Conservation (phyloP, 768 basidiomycete species). For the Mycena epipterygia region DNA sequence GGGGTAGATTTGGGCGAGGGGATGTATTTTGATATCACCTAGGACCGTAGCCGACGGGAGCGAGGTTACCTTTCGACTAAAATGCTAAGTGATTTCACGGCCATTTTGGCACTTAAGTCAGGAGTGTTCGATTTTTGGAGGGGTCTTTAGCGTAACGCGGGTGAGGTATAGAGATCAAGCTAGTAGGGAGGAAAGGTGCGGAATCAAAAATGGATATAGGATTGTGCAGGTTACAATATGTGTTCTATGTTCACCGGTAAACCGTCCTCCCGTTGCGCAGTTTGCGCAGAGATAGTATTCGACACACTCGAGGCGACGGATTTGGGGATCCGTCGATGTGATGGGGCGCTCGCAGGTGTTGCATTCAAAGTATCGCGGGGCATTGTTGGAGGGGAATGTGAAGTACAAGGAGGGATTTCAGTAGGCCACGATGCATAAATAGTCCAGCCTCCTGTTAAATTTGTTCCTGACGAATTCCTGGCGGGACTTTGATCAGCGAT, state of each 20-base stretch:
- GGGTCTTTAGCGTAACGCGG: constrained; percentile 1
- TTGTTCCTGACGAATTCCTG: too few relatives aligned
- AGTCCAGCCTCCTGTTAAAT: too few relatives aligned
- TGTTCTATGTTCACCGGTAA: background rate
- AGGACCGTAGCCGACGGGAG: constrained; percentile 8
- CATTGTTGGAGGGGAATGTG: background rate
- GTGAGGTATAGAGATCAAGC: constrained; percentile 11
- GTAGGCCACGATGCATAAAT: too few relatives aligned
- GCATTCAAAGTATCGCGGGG: constrained; percentile 11
- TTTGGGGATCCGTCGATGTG: background rate
- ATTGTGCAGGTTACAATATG: constrained; percentile 1
- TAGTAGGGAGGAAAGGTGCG: constrained; percentile 5
- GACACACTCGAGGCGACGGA: constrained; percentile 20
- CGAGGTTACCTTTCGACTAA: background rate
- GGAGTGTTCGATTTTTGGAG: constrained; percentile 6
- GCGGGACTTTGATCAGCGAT: too few relatives aligned
- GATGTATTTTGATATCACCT: constrained; percentile 1
- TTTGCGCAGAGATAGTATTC: constrained; percentile 19
- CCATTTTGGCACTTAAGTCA: constrained; percentile 11
- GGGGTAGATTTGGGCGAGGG: background rate
- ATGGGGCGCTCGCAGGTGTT: constrained; percentile 9
- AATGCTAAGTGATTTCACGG: background rate
- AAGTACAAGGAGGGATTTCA: background rate
- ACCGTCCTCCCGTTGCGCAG: constrained; percentile 16
- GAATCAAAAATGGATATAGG: constrained; percentile 2